Base-by-base conservation (phyloP, 192 early-diverging fungal species). In the Backusella sp. region DNA sequence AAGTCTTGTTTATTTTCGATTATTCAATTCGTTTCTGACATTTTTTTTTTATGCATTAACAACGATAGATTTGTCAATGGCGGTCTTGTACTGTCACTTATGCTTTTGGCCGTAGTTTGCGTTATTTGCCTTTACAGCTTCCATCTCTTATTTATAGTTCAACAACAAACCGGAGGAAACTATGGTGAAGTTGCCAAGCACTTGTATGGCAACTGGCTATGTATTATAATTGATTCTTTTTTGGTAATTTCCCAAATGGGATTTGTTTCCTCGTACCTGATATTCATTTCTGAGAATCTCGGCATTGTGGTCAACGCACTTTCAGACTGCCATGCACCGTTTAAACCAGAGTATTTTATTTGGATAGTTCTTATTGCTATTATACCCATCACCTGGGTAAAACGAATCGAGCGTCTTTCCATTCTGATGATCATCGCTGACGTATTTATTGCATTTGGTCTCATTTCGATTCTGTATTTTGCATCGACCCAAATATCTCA, bases 271-370 rank as follows among this genome's bases (percentile, higher is more conserved):
- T 94, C 94, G 0, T 95, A 96, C 74, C 85, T 92, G 68, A 95
- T 97, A 46, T 97, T 97, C 81, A 88, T 97, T 7, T 91, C 94
- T 4, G 90, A 93, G 76, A 97, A 95, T 76, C 81, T 96, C 62
- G 86, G 87, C 30, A 89, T 93, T 41, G 84, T 89, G 72, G 81
- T 92, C 66, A 90, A 91, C 79, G 83, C 86, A n/a, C 74, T 89
- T 4, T 88, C 88, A 28, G 79, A 88, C 77, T 95, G 91, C 86
- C 79, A 76, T 39, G 59, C 77, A 73, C 87, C 90, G 35, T 80
- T 87, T 30, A 85, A 90, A 41, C 85, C 83, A 37, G 90, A 91
- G 77, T 88, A 85, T 36, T 95, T 92, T 83, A 91, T 97, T 73
- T 73, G 92, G 17, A 72, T 93, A 36, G 92, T 94, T 69, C 78